Base-by-base conservation (phyloP, 345 rosid species). In the Populus tremula region DNA sequence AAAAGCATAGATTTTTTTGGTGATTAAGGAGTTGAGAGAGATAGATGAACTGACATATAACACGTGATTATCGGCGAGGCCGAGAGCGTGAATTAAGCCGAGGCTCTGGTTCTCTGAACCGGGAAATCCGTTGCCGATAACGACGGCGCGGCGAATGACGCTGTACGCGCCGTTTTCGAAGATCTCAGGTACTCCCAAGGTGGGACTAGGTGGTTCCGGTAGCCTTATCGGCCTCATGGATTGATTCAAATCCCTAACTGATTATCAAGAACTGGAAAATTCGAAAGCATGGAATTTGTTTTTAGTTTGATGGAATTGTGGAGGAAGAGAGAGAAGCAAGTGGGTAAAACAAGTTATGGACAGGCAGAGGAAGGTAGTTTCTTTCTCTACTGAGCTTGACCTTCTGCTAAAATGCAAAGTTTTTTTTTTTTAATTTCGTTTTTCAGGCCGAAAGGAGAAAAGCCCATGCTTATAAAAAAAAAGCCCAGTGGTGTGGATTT, bases 61-160 rank as follows among this genome's bases (percentile, higher is more conserved):
- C 29, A 86, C 84, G 43, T 86, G 92, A 76, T 88, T 90, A 43
- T 88, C 92, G 3, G 86, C 81, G 33, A 96, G 86, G 25, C 98
- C 98, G 43, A 96, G 94, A 6, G 97, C 94, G 49, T 92, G 91
- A 77, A 90, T 90, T 87, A 96, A 86, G 16, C 99, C 99, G 76
- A 96, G 80, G 79, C 93, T 82, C 87, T 96, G 99, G 81, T 92
- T 91, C 87, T 96, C 99, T n/a, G 98, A 88, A 54, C 89, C 89
- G 31, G 95, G 80, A 70, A 84, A 91, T 27, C 98, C 97, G 85
- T 89, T 96, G 17, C 99, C 98, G 31, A 96, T 91, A 12, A 96
- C 84, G 71, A 96, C 93, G 70, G 99, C 98, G 76, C 99, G 94
- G 53, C 98, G 84, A 68, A 96, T 83, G 59, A 90, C 89, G 87